Base-by-base conservation (phyloP, 208 protist species). In the Crithidia mellificae region DNA sequence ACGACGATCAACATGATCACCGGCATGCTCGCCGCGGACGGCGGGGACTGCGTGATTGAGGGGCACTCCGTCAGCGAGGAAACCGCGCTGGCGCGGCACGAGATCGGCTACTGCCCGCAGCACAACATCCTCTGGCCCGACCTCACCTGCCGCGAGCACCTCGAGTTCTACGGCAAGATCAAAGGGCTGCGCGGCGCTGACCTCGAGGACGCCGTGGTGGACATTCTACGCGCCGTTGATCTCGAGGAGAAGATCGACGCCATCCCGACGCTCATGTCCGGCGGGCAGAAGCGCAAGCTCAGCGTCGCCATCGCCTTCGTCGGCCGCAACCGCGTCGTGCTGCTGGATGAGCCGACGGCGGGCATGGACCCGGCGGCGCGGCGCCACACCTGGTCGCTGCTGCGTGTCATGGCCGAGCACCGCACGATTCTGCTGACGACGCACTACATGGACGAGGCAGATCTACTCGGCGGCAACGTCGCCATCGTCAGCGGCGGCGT, bases 391-490 rank as follows among this genome's bases (percentile, higher is more conserved):
- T 98, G 94, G 94, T 76, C 80, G 24, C 66, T 97, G 36, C 72
- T 92, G 64, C 61, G 78, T 0, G 30, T 66, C n/a, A 82, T 87
- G 71, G 63, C 69, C 50, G 51, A 43, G 0, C 47, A 39, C 15
- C 87, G 78, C 63, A 95, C 79, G 14, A 90, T 94, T 34, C 24
- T 93, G 14, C 68, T 93, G 47, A 90, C 80, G 51, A 97, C 95
- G 29, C 97, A 98, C 74, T 97, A 87, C 74, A 98, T 99, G 97
- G 98, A 99, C 63, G 98, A 99, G 76, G 98, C 98, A 0, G 97
- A 99, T 32, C 57, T 95, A 15, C 83, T 99, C 11, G 84, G 87
- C 30, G 81, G 98, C 65, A 75, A 79, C 27, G 92, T 98, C 38
- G 96, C 81, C 2, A 97, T 99, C 52, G 82, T 99, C 71, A 76